phyloP scores from a whole-genome alignment of 805 yeast genomes.

The Lachancea kluyveri region DNA sequence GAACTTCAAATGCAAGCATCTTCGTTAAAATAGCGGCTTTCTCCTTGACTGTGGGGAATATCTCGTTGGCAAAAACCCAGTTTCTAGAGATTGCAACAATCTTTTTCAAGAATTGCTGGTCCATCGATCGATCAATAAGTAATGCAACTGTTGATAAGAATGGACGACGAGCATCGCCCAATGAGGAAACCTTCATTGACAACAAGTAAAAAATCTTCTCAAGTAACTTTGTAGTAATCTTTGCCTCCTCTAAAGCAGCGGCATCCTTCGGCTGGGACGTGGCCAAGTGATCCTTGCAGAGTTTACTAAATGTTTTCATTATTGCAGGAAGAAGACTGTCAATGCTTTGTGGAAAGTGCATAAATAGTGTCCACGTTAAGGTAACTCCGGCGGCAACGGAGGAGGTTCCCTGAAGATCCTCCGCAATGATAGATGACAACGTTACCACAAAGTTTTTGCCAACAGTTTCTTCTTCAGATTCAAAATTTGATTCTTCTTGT shows the following conservation, averaged over 20 bases:
- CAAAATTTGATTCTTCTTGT: slow-evolving; percentile 37
- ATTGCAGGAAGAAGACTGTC: slow-evolving; percentile 71
- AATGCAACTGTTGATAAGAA: slow-evolving; percentile 84
- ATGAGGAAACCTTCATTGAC: slow-evolving; percentile 71
- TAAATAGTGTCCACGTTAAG: slow-evolving; percentile 72
- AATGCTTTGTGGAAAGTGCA: slow-evolving; percentile 63
- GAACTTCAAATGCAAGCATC: slow-evolving; percentile 86
- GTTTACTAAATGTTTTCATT: slow-evolving; percentile 82
- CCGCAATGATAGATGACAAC: slow-evolving; percentile 64
- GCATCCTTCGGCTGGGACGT: slow-evolving; percentile 39
- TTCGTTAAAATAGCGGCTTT: slow-evolving; percentile 90
- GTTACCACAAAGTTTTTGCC: slow-evolving; percentile 55
- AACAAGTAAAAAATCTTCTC: slow-evolving; percentile 73
- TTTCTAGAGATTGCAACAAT: slow-evolving; percentile 72
- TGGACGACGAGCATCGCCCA: slow-evolving; percentile 90
- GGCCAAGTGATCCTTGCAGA: slow-evolving; percentile 81
- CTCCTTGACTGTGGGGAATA: slow-evolving; percentile 92
- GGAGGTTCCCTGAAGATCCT: slow-evolving; percentile 65
- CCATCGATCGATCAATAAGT: slow-evolving; percentile 81
- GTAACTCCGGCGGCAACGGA: slow-evolving; percentile 86
- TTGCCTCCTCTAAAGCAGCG: slow-evolving; percentile 58
- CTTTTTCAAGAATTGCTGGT: slow-evolving; percentile 63
- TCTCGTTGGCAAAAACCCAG: slow-evolving; percentile 86
- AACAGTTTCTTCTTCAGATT: slow-evolving; percentile 54
- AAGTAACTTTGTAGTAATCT: slow-evolving; percentile 68